Conservation (phyloP, 2,329 filamentous ascomycete species). For the Clonostachys solani region DNA sequence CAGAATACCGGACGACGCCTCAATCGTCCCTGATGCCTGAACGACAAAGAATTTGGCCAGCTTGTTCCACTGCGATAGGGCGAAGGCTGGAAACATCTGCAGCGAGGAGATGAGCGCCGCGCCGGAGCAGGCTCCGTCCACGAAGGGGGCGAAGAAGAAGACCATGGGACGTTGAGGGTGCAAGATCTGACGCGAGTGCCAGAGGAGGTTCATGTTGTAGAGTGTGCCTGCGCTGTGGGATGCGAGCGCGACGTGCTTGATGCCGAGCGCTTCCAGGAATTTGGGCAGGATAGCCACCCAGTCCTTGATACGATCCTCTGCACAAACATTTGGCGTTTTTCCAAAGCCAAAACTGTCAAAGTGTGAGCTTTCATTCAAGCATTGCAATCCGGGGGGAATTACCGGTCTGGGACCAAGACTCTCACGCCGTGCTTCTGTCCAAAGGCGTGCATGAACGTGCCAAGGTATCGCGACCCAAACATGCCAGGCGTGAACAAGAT, state of each 20-base stretch:
- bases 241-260: slow-evolving; percentile 20
- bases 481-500: slow-evolving; percentile 20
- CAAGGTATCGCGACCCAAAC: slow-evolving; percentile 17
- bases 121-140: slow-evolving; percentile 1
- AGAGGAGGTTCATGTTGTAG: slow-evolving; percentile 20
- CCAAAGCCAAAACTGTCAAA: slow-evolving; percentile 16
- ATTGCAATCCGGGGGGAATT: slow-evolving; percentile 8
- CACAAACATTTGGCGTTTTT: slow-evolving; percentile 9
- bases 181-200: slow-evolving; percentile 16
- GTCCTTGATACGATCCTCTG: slow-evolving; percentile 8
- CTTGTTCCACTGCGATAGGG: slow-evolving; percentile 1
- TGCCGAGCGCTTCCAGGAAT: slow-evolving; percentile 23
- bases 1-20: slow-evolving; percentile 2
- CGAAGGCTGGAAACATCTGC: not conserved
- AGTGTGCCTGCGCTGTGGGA: slow-evolving; percentile 24
- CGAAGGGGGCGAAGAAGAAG: slow-evolving; percentile 7
- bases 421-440: slow-evolving; percentile 22
- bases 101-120: not conserved
- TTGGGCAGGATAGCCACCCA: slow-evolving; percentile 22
- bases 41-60: slow-evolving; percentile 1
- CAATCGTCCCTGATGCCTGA: slow-evolving; percentile 5
- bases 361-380: not conserved
- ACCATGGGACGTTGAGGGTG: slow-evolving; percentile 11
- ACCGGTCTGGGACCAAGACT: slow-evolving; percentile 22
- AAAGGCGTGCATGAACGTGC: slow-evolving; percentile 21